Evolutionary conservation across 2,329 filamentous ascomycete genomes (phyloP).

Genomic region (Fusarium xyrophilum): DNA sequence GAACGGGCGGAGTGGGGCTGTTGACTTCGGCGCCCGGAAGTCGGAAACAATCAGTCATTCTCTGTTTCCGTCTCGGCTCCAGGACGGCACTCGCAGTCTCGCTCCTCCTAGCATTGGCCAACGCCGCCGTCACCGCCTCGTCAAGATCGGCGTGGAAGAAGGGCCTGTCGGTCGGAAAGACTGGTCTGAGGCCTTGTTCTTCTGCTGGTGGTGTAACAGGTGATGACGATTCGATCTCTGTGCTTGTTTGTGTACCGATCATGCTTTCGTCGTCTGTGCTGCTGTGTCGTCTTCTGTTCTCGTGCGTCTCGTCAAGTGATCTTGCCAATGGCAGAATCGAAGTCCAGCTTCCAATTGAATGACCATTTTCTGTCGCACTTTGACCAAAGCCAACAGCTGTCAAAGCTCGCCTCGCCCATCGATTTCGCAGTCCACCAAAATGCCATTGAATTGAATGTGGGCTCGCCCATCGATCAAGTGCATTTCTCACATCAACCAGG

Average conservation of each 20-base stretch:
- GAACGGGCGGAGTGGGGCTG: background rate
- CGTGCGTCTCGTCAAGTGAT: constrained; percentile 5
- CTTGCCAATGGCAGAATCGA: constrained; percentile 47
- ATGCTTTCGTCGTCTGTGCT: background rate
- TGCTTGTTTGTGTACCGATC: constrained; percentile 11
- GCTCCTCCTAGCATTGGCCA: background rate
- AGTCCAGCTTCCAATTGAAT: constrained; percentile 43
- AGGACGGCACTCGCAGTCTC: constrained; percentile 10
- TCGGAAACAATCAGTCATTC: constrained; percentile 3
- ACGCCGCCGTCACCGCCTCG: constrained; percentile 50
- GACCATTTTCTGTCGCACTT: constrained; percentile 42
- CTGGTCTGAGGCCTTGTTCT: constrained; percentile 30
- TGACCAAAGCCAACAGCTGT: constrained; percentile 63
- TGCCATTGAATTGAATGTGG: constrained; percentile 60
- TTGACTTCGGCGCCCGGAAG: background rate
- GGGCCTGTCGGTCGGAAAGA: constrained; percentile 53
- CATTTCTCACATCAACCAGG: constrained; percentile 61
- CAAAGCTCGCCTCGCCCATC: constrained; percentile 64
- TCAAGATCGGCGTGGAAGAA: constrained; percentile 57
- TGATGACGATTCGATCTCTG: background rate
- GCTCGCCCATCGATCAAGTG: constrained; percentile 60
- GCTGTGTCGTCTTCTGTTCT: background rate
- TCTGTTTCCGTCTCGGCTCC: background rate
- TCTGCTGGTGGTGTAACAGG: background rate
- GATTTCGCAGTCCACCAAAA: constrained; percentile 61